These are phyloP conservation scores for Hippophae gyantsensis DNA, from an alignment of 306 rosid genomes.

Conservation along the genomic window DNA sequence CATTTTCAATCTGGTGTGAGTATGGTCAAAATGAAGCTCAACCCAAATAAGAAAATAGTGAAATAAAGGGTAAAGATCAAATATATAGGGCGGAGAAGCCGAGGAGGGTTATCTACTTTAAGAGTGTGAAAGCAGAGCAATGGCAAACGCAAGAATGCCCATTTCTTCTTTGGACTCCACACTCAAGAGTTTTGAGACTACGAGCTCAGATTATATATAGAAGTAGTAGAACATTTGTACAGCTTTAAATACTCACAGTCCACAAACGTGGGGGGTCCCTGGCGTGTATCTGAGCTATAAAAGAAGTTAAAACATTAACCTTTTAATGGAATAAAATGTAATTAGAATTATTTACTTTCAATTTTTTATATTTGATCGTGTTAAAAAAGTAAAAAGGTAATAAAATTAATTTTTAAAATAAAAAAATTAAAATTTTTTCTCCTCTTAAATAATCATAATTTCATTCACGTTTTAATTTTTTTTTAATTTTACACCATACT, in stretches of 20 bases:
- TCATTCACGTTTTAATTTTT: too few species aligned
- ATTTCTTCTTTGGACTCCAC: constrained; percentile 22
- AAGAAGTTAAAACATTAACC: background rate
- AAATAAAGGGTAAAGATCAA: constrained; percentile 5
- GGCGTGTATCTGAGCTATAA: constrained; percentile 26
- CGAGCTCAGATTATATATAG: constrained; percentile 22
- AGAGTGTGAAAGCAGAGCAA: constrained; percentile 17
- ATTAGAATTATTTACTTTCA: too few species aligned
- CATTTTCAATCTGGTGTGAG: constrained; percentile 23
- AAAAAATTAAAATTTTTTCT: too few species aligned
- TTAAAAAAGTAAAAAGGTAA: too few species aligned
- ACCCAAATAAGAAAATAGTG: constrained; percentile 14
- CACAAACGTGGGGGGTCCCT: constrained; percentile 33
- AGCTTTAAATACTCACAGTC: constrained; percentile 24
- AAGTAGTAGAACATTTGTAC: constrained; percentile 4
- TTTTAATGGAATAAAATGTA: too few species aligned
- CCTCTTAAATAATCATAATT: too few species aligned
- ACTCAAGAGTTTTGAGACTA: constrained; percentile 16
- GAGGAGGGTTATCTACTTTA: constrained; percentile 1
- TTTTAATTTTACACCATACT: too few species aligned
- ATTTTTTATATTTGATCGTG: too few species aligned
- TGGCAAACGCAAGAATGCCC: constrained; percentile 24
- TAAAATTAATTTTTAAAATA: too few species aligned
- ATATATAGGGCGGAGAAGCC: background rate
- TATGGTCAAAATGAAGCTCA: background rate